Conservation (phyloP, 768 basidiomycete genomes). For the Chalciporus piperatus region DNA sequence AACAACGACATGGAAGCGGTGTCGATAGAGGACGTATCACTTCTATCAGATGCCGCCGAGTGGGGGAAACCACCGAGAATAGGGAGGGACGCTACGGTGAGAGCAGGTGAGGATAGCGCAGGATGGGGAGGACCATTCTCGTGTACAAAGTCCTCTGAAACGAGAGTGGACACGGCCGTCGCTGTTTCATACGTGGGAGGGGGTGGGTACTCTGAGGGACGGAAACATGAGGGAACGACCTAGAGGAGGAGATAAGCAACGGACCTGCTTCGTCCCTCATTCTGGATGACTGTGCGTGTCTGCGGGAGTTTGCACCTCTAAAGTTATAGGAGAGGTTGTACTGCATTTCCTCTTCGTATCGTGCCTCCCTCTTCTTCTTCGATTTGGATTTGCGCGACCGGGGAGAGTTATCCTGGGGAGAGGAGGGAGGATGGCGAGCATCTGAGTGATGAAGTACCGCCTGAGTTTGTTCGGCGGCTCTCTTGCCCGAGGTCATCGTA, state of each 20-base stretch:
- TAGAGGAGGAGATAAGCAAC: constrained; percentile 5
- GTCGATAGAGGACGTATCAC: constrained; percentile 21
- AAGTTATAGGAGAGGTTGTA: constrained; percentile 33
- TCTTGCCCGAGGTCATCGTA: constrained; percentile 36
- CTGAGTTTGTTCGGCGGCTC: constrained; percentile 29
- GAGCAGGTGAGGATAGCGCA: constrained; percentile 21
- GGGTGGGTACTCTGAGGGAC: constrained; percentile 61
- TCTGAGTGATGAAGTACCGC: constrained; percentile 58
- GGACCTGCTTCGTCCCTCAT: constrained; percentile 33
- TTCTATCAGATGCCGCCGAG: constrained; percentile 21
- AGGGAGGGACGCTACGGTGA: constrained; percentile 26
- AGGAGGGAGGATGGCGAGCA: constrained; percentile 48
- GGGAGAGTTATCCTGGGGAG: constrained; percentile 51
- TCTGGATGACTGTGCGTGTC: constrained; percentile 24
- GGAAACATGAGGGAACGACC: constrained; percentile 3
- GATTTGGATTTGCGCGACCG: constrained; percentile 35
- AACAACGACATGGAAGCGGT: constrained; percentile 16
- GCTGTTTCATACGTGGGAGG: constrained; percentile 70
- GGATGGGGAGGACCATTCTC: constrained; percentile 25
- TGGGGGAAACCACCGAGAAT: constrained; percentile 9
- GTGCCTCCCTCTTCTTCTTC: constrained; percentile 43
- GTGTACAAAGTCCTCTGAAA: constrained; percentile 40
- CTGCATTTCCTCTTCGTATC: constrained; percentile 43
- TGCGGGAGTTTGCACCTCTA: constrained; percentile 29
- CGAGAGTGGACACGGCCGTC: constrained; percentile 40